Conservation (phyloP, 169 alveolate species). For the Babesia ovis region DNA sequence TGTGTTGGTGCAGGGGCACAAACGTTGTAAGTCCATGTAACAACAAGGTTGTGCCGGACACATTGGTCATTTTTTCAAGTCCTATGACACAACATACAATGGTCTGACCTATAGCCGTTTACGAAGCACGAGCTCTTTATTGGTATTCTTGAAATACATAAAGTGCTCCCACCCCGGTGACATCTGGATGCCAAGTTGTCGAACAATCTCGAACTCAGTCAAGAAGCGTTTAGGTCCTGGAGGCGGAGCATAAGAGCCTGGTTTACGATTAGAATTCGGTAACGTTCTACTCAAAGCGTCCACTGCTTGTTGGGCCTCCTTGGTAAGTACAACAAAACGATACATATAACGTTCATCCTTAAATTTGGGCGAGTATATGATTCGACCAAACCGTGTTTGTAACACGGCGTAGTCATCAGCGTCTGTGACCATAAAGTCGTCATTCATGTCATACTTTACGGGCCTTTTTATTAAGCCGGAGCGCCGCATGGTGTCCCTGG, state of each 20-base stretch:
- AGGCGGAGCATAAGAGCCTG: not conserved
- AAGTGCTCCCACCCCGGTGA: slow-evolving; percentile 72
- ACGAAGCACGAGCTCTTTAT: slow-evolving; percentile 62
- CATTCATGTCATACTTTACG: slow-evolving; percentile 50
- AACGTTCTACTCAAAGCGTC: slow-evolving; percentile 37
- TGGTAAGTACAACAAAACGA: slow-evolving; percentile 57
- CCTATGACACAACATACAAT: too few relatives aligned
- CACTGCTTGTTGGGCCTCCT: slow-evolving; percentile 63
- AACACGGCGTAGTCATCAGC: slow-evolving; percentile 63
- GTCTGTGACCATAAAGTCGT: slow-evolving; percentile 68
- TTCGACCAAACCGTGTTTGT: slow-evolving; percentile 52
- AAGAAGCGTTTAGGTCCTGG: slow-evolving; percentile 52
- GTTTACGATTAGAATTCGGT: slow-evolving; percentile 4
- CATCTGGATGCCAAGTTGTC: slow-evolving; percentile 62
- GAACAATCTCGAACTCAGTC: slow-evolving; percentile 52
- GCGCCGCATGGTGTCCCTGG: slow-evolving; percentile 26
- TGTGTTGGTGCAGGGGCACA: too few relatives aligned
- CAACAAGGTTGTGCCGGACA: too few relatives aligned
- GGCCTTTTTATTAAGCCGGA: slow-evolving; percentile 22
- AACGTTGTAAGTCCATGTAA: too few relatives aligned
- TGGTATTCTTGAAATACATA: slow-evolving; percentile 54
- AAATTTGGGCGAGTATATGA: slow-evolving; percentile 65
- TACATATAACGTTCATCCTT: slow-evolving; percentile 58
- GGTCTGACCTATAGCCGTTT: slow-evolving; percentile 31
- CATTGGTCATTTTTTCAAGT: too few relatives aligned